Percentiles rank a stretch among this genome's conserved stretches.
phyloP scores from a whole-genome alignment of 1,284 basidiomycete genomes.

The Anthracocystis panici-leucophaei region DNA sequence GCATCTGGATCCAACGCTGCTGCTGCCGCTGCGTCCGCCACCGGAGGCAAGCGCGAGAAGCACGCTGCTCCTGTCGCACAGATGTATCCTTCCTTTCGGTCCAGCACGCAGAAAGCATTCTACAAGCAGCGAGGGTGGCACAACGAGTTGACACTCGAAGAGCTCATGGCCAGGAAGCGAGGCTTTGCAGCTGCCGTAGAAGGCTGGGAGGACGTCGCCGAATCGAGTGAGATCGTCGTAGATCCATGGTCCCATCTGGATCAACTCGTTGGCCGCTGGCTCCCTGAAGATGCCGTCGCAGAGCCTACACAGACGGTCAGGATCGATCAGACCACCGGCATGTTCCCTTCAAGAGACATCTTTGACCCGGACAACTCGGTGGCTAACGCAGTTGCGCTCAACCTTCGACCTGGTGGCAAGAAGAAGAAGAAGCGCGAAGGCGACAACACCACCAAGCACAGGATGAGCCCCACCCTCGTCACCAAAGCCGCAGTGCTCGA shows the following conservation, averaged over 20 bases:
- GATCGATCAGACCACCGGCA: conserved; percentile 39
- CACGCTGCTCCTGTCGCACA: conserved; percentile 56
- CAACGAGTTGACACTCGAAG: conserved; percentile 57
- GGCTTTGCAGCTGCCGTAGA: conserved; percentile 29
- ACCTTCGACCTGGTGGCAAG: conserved; percentile 41
- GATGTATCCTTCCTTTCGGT: conserved; percentile 57
- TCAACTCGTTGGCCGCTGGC: conserved; percentile 52
- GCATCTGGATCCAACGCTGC: conserved; percentile 12
- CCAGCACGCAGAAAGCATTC: conserved; percentile 21
- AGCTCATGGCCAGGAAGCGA: conserved; percentile 46
- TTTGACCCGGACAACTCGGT: conserved; percentile 53
- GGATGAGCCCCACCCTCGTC: conserved; percentile 59
- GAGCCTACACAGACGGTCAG: conserved; percentile 29
- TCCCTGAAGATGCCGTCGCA: conserved; percentile 35
- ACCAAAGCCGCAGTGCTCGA: conserved; percentile 64
- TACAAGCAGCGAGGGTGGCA: conserved; percentile 48
- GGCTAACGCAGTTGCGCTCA: conserved; percentile 50
- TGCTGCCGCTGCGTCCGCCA: conserved; percentile 4
- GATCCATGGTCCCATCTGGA: conserved; percentile 66
- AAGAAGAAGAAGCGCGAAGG: conserved; percentile 52
- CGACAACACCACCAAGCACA: conserved; percentile 30
- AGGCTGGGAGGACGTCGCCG: conserved; percentile 34
- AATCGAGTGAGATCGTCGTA: conserved; percentile 3
- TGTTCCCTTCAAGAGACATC: conserved; percentile 41
- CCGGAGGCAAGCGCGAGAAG: conserved; percentile 46